Conservation (phyloP, 768 basidiomycete genomes). For the Sporobolomyces roseus region DNA sequence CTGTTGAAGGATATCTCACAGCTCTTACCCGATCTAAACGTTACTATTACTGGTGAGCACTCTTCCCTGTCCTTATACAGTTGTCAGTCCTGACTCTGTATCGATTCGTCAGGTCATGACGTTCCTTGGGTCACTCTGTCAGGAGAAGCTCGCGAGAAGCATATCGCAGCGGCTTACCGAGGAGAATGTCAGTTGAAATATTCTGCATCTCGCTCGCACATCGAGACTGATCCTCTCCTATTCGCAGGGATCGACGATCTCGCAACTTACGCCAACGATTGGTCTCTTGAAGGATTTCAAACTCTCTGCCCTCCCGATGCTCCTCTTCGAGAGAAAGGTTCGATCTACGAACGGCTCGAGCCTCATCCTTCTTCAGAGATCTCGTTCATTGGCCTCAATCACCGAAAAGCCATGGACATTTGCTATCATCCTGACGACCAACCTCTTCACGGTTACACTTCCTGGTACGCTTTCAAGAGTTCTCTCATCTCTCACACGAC, state of each 20-base stretch:
- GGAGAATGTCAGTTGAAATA: conserved; percentile 15
- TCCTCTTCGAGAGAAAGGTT: conserved; percentile 15
- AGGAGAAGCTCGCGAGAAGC: conserved; percentile 22
- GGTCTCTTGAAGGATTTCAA: conserved; percentile 36
- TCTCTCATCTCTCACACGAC: neutral
- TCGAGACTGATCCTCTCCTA: neutral
- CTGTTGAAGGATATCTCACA: conserved; percentile 36
- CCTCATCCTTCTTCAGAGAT: neutral
- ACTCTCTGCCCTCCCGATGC: conserved; percentile 37
- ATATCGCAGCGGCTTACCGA: conserved; percentile 14
- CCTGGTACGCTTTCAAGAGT: conserved; percentile 34
- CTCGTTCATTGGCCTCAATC: conserved; percentile 47
- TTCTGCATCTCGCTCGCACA: neutral
- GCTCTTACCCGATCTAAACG: conserved; percentile 42
- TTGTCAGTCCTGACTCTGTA: no score
- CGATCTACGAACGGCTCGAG: conserved; percentile 33
- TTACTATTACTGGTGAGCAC: conserved; percentile 44
- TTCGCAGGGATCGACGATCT: conserved; percentile 24
- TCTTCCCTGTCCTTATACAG: no score
- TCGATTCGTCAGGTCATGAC: conserved; percentile 41
- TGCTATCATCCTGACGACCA: conserved; percentile 48
- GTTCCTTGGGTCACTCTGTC: conserved; percentile 35
- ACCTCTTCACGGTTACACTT: conserved; percentile 46
- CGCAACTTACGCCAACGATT: conserved; percentile 12
- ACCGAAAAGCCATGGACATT: conserved; percentile 47